Percentiles rank a stretch among this genome's conserved stretches.
Evolutionary conservation across 495 filamentous ascomycete species (phyloP).

Genomic region (Acidomyces sp.): DNA sequence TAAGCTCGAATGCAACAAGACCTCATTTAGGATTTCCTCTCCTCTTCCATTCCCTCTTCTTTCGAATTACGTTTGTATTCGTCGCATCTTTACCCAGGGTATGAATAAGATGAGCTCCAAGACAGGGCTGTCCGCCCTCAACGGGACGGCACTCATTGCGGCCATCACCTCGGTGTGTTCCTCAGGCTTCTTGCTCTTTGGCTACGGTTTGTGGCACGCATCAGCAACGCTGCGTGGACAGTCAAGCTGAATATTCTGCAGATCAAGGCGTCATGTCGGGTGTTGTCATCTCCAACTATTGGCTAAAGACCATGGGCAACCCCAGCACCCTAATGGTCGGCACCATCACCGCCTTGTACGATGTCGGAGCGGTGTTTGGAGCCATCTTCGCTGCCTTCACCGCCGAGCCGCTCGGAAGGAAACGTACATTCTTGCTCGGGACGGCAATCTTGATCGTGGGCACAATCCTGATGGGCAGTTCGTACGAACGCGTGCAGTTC

Average conservation of each 20-base stretch:
- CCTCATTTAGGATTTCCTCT: too few relatives aligned
- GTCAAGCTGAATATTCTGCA: not conserved
- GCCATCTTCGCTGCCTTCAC: slow-evolving; percentile 4
- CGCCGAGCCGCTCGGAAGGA: slow-evolving; percentile 11
- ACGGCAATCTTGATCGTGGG: slow-evolving; percentile 6
- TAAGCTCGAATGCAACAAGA: too few relatives aligned
- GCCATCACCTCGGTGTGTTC: slow-evolving; percentile 6
- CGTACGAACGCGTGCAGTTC: slow-evolving; percentile 4
- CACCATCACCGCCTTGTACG: slow-evolving; percentile 7
- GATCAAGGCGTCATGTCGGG: slow-evolving; percentile 13
- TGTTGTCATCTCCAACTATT: slow-evolving; percentile 5
- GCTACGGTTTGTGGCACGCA: slow-evolving; percentile 3
- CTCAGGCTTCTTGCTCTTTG: slow-evolving; percentile 8
- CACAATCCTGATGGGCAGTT: slow-evolving; percentile 5
- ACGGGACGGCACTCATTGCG: slow-evolving; percentile 2
- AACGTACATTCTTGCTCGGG: slow-evolving; percentile 7
- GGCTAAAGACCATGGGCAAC: slow-evolving; percentile 2
- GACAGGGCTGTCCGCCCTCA: not conserved
- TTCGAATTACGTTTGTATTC: too few relatives aligned
- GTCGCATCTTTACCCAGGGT: too few relatives aligned
- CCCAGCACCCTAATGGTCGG: slow-evolving; percentile 3
- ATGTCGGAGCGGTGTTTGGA: slow-evolving; percentile 8
- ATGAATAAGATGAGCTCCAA: slow-evolving; percentile 2
- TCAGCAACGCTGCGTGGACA: not conserved
- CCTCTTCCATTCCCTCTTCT: too few relatives aligned